Base-by-base conservation (phyloP, 805 yeast species). In the Cyberlindnera japonica region DNA sequence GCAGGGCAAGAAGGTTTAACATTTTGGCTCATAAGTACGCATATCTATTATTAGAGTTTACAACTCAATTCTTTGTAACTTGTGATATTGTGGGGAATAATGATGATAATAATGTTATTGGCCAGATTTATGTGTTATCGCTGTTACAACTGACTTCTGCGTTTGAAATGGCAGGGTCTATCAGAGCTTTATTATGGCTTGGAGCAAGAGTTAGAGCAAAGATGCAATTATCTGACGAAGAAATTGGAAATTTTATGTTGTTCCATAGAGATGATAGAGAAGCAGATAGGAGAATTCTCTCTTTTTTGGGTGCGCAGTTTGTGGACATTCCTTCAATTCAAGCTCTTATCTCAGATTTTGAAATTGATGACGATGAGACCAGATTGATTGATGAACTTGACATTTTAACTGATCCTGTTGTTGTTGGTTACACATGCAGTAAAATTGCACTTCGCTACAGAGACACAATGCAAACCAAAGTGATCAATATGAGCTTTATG, bases 21-120 rank as follows among this genome's bases (percentile, higher is more conserved):
- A 23, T 40, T 3, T 23, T 40, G 15, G 33, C 37, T 6, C 40
- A 35, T 33, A 28, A 24, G 13, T 35, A 35, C 20, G 22, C 40
- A 3, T 34, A 35, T 11, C n/a, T 21, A 11, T 3, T 23, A 5
- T 8, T 26, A 12, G 27, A 26, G 28, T 29, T 8, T 17, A 20
- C 5, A 19, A 23, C 14, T 16, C 17, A 22, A n/a, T 12, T 18
- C 23, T 17, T 19, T 7, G 14, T 6, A 4, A 15, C 29, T 6
- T 15, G 18, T 10, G 17, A 33, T 8, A 18, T 8, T 11, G 13
- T 26, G 9, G 22, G 30, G 14, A 19, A 17, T 18, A 24, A 34
- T 11, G 24, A 25, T n/a, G 10, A 15, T 8, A 22, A 27, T 8
- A 27, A 34, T 14, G 4, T 5, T 6, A 17, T 26, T 16, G 37